phyloP scores from a whole-genome alignment of 1,284 basidiomycete genomes.

The Trichosporon faecale region DNA sequence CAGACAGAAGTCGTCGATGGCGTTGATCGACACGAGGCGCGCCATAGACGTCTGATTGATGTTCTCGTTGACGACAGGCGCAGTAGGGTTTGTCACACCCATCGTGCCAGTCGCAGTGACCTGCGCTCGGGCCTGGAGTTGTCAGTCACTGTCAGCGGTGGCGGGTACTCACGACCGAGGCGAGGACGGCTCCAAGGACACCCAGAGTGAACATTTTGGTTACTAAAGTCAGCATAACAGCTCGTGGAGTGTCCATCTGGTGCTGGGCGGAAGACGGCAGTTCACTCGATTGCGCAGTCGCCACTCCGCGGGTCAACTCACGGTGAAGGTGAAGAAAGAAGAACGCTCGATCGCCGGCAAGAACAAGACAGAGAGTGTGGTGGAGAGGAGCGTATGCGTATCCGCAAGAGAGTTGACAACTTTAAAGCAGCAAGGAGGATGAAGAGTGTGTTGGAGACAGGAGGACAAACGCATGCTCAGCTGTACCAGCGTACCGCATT shows the following conservation, averaged over 20 bases:
- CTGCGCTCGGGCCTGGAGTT: constrained; percentile 37
- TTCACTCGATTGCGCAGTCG: not conserved
- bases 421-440: not conserved
- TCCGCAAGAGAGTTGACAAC: not conserved
- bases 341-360: not conserved
- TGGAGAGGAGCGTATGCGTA: not conserved
- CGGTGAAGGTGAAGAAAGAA: not conserved
- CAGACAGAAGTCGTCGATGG: constrained; percentile 51
- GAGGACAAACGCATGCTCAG: not conserved
- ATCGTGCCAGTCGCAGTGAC: constrained; percentile 48
- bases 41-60: constrained; percentile 51
- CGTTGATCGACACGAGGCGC: constrained; percentile 50
- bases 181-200: constrained; percentile 14
- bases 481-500: not conserved
- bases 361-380: not conserved
- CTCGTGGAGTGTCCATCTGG: too few species aligned
- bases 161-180: constrained; percentile 8
- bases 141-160: not conserved
- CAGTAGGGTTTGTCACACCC: constrained; percentile 46
- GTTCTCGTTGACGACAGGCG: constrained; percentile 40
- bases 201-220: constrained; percentile 16
- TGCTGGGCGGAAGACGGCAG: not conserved
- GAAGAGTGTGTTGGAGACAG: not conserved
- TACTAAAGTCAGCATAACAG: not conserved
- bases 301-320: not conserved